phyloP scores from a whole-genome alignment of 2,329 filamentous ascomycete species.

The Phyllosticta ampelicida region DNA sequence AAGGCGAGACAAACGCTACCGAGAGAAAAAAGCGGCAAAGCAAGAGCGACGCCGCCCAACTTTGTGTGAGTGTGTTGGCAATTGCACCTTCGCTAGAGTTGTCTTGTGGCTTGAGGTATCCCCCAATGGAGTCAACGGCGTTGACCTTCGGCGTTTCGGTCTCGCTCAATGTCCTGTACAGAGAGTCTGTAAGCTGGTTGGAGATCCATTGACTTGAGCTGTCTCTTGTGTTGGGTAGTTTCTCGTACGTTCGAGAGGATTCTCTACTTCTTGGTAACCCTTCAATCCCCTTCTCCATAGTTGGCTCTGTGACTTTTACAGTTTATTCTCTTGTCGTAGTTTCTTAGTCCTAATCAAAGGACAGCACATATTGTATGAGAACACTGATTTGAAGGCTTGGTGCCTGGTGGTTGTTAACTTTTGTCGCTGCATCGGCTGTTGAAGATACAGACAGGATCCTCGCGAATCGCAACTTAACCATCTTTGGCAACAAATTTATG shows the following conservation, averaged over 20 bases:
- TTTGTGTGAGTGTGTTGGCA: neutral
- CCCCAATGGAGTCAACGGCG: neutral
- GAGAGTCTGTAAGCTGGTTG: neutral
- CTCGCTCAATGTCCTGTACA: neutral
- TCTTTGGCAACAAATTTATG: too few relatives aligned
- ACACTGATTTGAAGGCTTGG: neutral
- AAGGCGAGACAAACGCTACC: neutral
- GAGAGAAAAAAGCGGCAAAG: neutral
- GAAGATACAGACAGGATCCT: too few relatives aligned
- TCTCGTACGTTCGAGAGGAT: neutral
- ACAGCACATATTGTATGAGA: neutral
- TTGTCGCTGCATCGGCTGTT: neutral
- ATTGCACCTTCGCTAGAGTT: neutral
- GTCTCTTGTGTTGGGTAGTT: neutral
- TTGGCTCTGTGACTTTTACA: neutral
- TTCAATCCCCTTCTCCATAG: neutral
- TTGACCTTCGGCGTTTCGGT: neutral
- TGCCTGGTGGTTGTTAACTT: neutral
- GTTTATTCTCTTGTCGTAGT: neutral
- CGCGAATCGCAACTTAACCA: too few relatives aligned
- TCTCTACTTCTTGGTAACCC: neutral
- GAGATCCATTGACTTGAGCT: neutral
- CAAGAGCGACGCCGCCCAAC: neutral
- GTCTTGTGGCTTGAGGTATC: neutral
- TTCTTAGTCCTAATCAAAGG: neutral